Percentiles rank a stretch among this genome's conserved stretches.
Conservation (phyloP, 129 eudicot genomes). For the Flaveria bidentis region DNA sequence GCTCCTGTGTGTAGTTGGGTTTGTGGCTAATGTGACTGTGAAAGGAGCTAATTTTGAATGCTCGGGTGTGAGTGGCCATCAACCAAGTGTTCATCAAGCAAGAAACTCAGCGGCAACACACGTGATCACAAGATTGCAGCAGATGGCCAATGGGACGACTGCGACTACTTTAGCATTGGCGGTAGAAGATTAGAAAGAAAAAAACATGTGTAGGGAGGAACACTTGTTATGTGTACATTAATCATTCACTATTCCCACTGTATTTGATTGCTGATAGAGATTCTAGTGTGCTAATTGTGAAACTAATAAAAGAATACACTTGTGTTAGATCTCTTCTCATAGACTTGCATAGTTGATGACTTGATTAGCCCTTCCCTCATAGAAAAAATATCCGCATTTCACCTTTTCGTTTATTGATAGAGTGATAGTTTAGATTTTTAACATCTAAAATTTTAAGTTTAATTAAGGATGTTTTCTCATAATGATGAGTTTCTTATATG, state of each 20-base stretch:
- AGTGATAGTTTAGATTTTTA: too few relatives aligned
- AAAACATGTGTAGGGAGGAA: slow-evolving; percentile 17
- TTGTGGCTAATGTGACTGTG: slow-evolving; percentile 41
- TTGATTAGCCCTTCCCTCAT: too few relatives aligned
- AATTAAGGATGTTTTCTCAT: too few relatives aligned
- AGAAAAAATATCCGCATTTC: too few relatives aligned
- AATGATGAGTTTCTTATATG: too few relatives aligned
- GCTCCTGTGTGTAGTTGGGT: slow-evolving; percentile 40
- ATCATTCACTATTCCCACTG: not conserved
- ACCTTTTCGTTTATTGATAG: too few relatives aligned
- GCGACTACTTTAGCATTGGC: slow-evolving; percentile 18
- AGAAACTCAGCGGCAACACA: slow-evolving; percentile 53
- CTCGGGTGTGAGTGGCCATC: slow-evolving; percentile 36
- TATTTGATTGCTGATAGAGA: slow-evolving; percentile 7
- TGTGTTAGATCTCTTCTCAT: too few relatives aligned
- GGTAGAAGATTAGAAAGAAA: not conserved
- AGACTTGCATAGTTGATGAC: too few relatives aligned
- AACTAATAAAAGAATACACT: not conserved
- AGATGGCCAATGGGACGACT: slow-evolving; percentile 24
- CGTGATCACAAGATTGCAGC: slow-evolving; percentile 41
- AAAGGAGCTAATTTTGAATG: slow-evolving; percentile 55
- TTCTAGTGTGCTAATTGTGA: slow-evolving; percentile 12
- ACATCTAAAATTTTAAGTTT: too few relatives aligned
- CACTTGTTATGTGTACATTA: not conserved
- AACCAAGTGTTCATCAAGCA: slow-evolving; percentile 43